Conservation (phyloP, 2,329 filamentous ascomycete genomes). For the Microdochium paspali region DNA sequence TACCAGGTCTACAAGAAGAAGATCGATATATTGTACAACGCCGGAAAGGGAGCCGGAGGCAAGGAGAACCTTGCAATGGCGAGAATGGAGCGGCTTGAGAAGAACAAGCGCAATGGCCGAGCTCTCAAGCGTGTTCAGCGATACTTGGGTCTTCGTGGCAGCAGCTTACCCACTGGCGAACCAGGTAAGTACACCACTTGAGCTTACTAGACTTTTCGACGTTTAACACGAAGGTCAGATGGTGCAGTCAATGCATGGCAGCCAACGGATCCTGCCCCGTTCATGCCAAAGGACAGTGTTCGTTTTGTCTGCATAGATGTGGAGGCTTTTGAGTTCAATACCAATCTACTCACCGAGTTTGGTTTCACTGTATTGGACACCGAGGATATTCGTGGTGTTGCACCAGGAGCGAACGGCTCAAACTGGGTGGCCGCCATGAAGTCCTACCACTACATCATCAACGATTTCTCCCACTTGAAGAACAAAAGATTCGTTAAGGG, state of each 20-base stretch:
- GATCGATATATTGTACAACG: conserved; percentile 8
- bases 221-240: conserved; percentile 2
- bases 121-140: conserved; percentile 56
- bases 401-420: conserved; percentile 51
- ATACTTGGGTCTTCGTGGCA: conserved; percentile 56
- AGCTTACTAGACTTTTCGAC: background rate
- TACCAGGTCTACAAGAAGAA: conserved; percentile 34
- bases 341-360: conserved; percentile 68
- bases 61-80: conserved; percentile 29
- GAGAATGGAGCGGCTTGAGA: conserved; percentile 33
- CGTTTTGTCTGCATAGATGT: conserved; percentile 75
- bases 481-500: conserved; percentile 65
- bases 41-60: background rate
- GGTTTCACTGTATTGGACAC: conserved; percentile 79
- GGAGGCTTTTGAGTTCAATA: conserved; percentile 66
- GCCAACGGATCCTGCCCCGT: conserved; percentile 27
- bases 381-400: conserved; percentile 33
- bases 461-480: conserved; percentile 53
- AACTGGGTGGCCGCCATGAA: conserved; percentile 62
- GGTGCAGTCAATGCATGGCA: conserved; percentile 26
- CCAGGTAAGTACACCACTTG: conserved; percentile 5
- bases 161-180: background rate
- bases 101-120: conserved; percentile 40
- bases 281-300: conserved; percentile 39
- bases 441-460: conserved; percentile 67